Base-by-base conservation (phyloP, 129 eudicot species). In the Artemisia annua region DNA sequence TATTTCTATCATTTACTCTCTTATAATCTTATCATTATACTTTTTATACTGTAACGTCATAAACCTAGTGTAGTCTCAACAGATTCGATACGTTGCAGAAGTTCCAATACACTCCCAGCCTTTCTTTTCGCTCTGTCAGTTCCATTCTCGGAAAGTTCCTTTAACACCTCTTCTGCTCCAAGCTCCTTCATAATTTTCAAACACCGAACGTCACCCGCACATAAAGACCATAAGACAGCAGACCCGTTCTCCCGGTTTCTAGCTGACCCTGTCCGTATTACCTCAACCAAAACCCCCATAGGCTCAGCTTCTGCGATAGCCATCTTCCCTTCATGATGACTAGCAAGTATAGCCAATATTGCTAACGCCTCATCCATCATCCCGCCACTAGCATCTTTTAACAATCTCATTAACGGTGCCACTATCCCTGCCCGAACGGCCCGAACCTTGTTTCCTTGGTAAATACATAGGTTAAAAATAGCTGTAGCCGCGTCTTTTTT, bases 361-460 rank as follows among this genome's bases (percentile, higher is more conserved):
- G 97, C 97, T 48, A 94, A 70, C 3, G 93, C 89, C 75, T 94
- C 99, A 58, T 94, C 99, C 79, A 90, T 87, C 99, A 94, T 94
- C 35, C 96, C 97, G 14, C 93, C 88, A 0, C 95, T 93, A 4
- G 87, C 91, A 54, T 94, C 99, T 84, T 83, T 86, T 13, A 94
- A 69, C 78, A 94, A 62, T 57, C 85, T 67, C 86, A 94, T 81
- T 12, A 94, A 76, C 0, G 93, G 97, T 3, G 56, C 49, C 56
- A 94, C 96, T 54, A 94, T 86, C 18, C 97, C 97, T 14, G 91
- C 96, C 69, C 99, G 69, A 11, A 94, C 97, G 1, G 99, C 99
- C 18, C 99, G 77, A 46, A 88, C 99, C 68, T 94, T 93, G 72
- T 93, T 93, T 66, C 96, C 98, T 63, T 88, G 96, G 62, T 88